Percentiles rank a stretch among this genome's conserved stretches.
Conservation (phyloP, 371 early-diverging fungal species). For the Mortierella sp. region DNA sequence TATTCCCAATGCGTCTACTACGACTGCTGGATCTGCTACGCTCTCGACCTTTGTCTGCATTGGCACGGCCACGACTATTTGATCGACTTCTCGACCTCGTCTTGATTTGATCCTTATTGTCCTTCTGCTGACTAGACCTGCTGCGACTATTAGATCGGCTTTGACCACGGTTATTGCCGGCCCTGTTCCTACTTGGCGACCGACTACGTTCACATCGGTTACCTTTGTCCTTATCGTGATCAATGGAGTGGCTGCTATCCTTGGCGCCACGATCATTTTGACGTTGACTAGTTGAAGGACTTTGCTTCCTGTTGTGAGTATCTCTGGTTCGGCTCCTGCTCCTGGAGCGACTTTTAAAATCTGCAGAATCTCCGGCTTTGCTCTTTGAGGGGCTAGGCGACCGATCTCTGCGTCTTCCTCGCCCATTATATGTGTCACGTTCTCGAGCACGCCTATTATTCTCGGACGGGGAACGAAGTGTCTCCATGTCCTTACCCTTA, state of each 20-base stretch:
- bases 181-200: slow-evolving; percentile 1
- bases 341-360: slow-evolving; percentile 11
- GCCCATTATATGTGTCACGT: slow-evolving; percentile 16
- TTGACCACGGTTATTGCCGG: neutral
- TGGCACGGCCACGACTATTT: slow-evolving; percentile 10
- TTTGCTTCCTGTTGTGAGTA: slow-evolving; percentile 8
- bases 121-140: slow-evolving; percentile 9
- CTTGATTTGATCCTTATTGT: slow-evolving; percentile 1
- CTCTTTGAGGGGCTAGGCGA: slow-evolving; percentile 14
- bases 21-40: slow-evolving; percentile 24
- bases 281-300: slow-evolving; percentile 21
- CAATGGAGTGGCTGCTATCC: slow-evolving; percentile 15
- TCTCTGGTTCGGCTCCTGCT: slow-evolving; percentile 20
- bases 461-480: slow-evolving; percentile 9
- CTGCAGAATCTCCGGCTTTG: slow-evolving; percentile 3
- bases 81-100: slow-evolving; percentile 21
- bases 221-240: slow-evolving; percentile 18
- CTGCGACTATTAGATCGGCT: slow-evolving; percentile 21
- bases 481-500: slow-evolving; percentile 8
- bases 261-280: slow-evolving; percentile 1
- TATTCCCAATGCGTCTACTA: slow-evolving; percentile 17
- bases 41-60: slow-evolving; percentile 13
- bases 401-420: slow-evolving; percentile 23
- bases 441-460: slow-evolving; percentile 15
- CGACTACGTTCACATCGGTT: slow-evolving; percentile 6